Conservation (phyloP, 83 land plant genomes). For the Thuja plicata region DNA sequence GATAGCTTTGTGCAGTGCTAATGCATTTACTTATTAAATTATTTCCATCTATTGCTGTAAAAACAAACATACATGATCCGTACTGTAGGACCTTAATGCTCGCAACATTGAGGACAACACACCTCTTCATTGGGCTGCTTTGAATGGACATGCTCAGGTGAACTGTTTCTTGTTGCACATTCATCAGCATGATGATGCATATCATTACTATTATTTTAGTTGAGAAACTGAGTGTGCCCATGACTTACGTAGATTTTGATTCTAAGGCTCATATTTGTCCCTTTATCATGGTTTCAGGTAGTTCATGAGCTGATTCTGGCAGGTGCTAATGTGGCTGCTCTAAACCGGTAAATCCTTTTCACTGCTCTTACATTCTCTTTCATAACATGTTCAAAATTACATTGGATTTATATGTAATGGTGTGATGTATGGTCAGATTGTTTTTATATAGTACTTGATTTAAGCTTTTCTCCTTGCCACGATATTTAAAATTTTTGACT, state of each 20-base stretch:
- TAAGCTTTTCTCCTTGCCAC: neutral
- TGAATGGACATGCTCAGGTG: constrained; percentile 94
- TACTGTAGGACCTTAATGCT: constrained; percentile 75
- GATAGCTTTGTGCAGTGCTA: neutral
- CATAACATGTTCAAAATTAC: neutral
- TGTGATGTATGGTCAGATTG: neutral
- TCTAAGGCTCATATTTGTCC: neutral
- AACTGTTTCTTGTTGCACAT: neutral
- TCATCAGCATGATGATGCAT: neutral
- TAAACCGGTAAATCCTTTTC: constrained; percentile 59
- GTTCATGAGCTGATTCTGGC: constrained; percentile 58
- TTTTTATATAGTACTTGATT: neutral
- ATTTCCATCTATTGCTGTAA: neutral
- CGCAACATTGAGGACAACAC: constrained; percentile 84
- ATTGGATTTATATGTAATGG: neutral
- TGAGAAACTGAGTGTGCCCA: neutral
- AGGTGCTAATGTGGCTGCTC: constrained; percentile 64
- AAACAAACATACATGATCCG: neutral
- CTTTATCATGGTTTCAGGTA: constrained; percentile 42
- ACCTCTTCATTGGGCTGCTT: constrained; percentile 95
- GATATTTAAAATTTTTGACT: neutral
- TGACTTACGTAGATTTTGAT: constrained; percentile 1
- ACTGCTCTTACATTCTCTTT: neutral
- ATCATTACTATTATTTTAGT: neutral
- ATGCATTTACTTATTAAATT: neutral